phyloP scores from a whole-genome alignment of 2,329 filamentous ascomycete genomes.

The Aureobasidium mangrovei region DNA sequence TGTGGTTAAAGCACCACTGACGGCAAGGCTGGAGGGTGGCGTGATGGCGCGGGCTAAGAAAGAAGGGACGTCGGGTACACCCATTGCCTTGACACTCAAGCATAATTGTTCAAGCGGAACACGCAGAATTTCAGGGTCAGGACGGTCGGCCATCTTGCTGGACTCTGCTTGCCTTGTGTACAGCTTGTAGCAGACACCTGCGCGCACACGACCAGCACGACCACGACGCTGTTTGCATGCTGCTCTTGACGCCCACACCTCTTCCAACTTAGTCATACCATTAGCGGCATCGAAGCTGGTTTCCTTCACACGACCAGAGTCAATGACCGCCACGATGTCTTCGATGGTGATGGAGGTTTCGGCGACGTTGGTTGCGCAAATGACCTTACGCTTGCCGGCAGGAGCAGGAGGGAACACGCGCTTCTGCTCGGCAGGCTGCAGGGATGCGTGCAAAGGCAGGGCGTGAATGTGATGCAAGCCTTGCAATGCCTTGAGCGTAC shows the following conservation, averaged over 20 bases:
- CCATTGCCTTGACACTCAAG: constrained; percentile 91
- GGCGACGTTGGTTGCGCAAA: constrained; percentile 92
- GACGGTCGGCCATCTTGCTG: constrained; percentile 73
- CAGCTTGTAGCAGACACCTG: constrained; percentile 89
- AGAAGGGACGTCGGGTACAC: constrained; percentile 66
- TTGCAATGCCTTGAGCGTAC: constrained; percentile 61
- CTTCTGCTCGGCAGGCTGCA: constrained; percentile 81
- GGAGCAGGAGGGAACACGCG: constrained; percentile 74
- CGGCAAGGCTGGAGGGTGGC: constrained; percentile 74
- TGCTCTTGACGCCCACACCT: constrained; percentile 89
- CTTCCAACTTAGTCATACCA: constrained; percentile 89
- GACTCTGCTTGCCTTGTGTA: constrained; percentile 78
- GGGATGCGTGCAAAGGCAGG: constrained; percentile 82
- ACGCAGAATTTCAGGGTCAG: constrained; percentile 86
- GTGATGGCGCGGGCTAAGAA: constrained; percentile 85
- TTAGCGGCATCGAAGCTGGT: constrained; percentile 86
- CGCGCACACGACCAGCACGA: constrained; percentile 84
- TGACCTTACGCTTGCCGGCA: constrained; percentile 75
- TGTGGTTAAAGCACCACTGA: constrained; percentile 73
- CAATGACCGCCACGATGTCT: constrained; percentile 91
- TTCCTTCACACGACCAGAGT: constrained; percentile 92
- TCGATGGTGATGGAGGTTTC: constrained; percentile 99
- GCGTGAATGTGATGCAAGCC: constrained; percentile 62
- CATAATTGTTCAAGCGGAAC: constrained; percentile 93
- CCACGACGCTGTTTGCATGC: constrained; percentile 92